Conservation (phyloP, 2,329 filamentous ascomycete genomes). For the Alternaria incomplexa region DNA sequence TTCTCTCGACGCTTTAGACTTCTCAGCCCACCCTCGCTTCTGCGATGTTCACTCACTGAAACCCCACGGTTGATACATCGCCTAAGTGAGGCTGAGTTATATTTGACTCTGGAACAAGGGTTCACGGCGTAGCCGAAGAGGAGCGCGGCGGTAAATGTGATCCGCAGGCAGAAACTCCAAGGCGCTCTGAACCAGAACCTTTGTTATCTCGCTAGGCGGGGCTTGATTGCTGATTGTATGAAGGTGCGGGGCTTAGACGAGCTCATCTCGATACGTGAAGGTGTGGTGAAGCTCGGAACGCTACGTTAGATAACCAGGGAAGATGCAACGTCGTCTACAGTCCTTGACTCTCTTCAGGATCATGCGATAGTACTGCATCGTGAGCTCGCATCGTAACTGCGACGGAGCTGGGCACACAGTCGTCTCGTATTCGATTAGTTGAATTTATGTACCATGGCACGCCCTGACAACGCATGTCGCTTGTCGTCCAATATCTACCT, state of each 20-base stretch:
- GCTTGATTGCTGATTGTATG: constrained; percentile 8
- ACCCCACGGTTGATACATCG: constrained; percentile 4
- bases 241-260: constrained; percentile 14
- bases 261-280: constrained; percentile 13
- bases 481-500: constrained; percentile 18
- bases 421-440: constrained; percentile 14
- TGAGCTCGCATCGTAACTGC: not conserved
- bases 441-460: not conserved
- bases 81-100: constrained; percentile 5
- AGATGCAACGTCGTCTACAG: constrained; percentile 14
- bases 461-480: constrained; percentile 11
- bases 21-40: constrained; percentile 20
- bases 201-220: constrained; percentile 10
- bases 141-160: constrained; percentile 10
- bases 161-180: not conserved
- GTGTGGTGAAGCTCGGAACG: constrained; percentile 23
- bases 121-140: constrained; percentile 1
- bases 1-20: constrained; percentile 9
- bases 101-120: constrained; percentile 17
- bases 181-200: constrained; percentile 2
- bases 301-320: constrained; percentile 33
- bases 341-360: constrained; percentile 9
- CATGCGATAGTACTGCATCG: not conserved
- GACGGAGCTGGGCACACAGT: constrained; percentile 26
- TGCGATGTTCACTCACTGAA: constrained; percentile 6